Percentiles rank a stretch among this genome's conserved stretches.
Evolutionary conservation across 192 early-diverging fungal species (phyloP).

Genomic region (Chytriomyces sp.): DNA sequence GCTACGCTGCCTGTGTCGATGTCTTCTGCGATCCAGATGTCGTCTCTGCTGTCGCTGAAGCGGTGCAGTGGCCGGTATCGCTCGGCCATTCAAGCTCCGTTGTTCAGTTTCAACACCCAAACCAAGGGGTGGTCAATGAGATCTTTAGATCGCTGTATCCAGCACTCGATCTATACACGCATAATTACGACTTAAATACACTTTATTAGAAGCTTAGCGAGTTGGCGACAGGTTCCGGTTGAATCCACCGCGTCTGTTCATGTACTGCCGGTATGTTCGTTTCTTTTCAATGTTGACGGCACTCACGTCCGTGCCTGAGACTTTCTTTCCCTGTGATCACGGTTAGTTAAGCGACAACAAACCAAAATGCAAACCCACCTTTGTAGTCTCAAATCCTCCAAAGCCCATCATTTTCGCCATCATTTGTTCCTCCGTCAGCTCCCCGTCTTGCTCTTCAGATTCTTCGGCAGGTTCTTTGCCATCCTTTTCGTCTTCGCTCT

Average conservation of each 20-base stretch:
- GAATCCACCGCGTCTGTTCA: constrained; percentile 92
- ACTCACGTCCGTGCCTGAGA: constrained; percentile 75
- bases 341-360: neutral
- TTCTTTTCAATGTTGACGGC: constrained; percentile 84
- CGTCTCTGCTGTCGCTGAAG: too few relatives aligned
- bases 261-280: constrained; percentile 89
- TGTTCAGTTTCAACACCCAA: too few relatives aligned
- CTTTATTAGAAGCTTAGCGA: neutral
- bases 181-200: too few relatives aligned
- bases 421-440: constrained; percentile 64
- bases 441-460: constrained; percentile 4
- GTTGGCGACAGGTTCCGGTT: constrained; percentile 60
- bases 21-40: too few relatives aligned
- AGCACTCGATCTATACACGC: too few relatives aligned
- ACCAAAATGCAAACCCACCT: constrained; percentile 48
- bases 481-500: too few relatives aligned
- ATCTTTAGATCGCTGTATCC: too few relatives aligned
- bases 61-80: too few relatives aligned
- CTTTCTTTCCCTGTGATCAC: constrained; percentile 67
- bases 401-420: constrained; percentile 92
- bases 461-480: neutral
- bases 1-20: too few relatives aligned
- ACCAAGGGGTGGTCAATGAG: too few relatives aligned
- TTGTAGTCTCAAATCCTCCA: constrained; percentile 77
- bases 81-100: too few relatives aligned